Evolutionary conservation across 2,329 filamentous ascomycete species (phyloP), one percentile per base, ranked within the genome.

Genomic region (Scleromitrula shiraiana): DNA sequence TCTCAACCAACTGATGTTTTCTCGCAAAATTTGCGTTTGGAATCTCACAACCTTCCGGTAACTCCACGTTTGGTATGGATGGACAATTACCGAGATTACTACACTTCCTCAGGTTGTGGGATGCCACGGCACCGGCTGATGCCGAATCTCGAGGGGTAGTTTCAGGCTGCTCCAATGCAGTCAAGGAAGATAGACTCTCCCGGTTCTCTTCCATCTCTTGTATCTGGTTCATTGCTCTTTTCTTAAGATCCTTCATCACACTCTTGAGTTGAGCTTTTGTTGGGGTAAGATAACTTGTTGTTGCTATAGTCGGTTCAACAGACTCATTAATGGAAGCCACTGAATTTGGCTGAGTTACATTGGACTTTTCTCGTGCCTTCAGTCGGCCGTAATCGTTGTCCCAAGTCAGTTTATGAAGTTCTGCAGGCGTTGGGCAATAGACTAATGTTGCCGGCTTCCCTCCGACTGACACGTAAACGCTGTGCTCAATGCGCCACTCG

Each of bases 11-110:
- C 5, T 61, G 61, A 47, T 67, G 65, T 46, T 72, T 72, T 45
- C 70, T 61, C 5, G 69, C 70, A 52, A 72, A 72, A 38, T 68
- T 68, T 10, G 68, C 67, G 49, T 72, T 69, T 2, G 70, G 70
- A 36, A 71, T 64, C 17, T 66, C 56, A 39, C 41, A 33, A 17
- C 46, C 50, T 35, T 27, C 33, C 15, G 50, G 50, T 39, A 48
- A 41, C 10, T 41, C 30, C 29, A 51, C 45, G 19, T 48, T 48
- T 27, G 19, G 22, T 27, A 35, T 48, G 22, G 12, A 12, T 8
- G 23, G 35, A 8, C 27, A 12, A 14, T 43, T 43, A 14, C 23
- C 26, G 23, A 19, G 19, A n/a, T 10, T 12, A 17, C 26, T 12
- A 12, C 24, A 20, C 10, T 6, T 22, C 17, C 36, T 22, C 14